These are phyloP conservation scores for Kernera saxatilis DNA, from an alignment of 345 rosid species.

Conservation along the genomic window DNA sequence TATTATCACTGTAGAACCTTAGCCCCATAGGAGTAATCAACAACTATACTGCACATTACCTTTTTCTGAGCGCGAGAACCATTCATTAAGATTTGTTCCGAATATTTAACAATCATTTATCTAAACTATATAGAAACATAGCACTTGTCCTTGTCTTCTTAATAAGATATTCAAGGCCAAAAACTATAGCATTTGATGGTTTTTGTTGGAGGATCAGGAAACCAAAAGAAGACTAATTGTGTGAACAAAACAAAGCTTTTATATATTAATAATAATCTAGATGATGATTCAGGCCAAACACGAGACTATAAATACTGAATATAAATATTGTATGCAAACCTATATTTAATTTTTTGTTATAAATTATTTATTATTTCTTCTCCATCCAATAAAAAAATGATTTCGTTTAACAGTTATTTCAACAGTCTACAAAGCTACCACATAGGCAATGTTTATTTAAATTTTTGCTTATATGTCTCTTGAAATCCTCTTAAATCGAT, in stretches of 20 bases:
- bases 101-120: not conserved
- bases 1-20: slow-evolving; percentile 1
- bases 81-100: slow-evolving; percentile 20
- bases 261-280: not conserved
- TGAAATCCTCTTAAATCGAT: too few relatives aligned
- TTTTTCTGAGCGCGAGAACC: slow-evolving; percentile 12
- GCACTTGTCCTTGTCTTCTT: slow-evolving; percentile 28
- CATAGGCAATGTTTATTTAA: too few relatives aligned
- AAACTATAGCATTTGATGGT: slow-evolving; percentile 21
- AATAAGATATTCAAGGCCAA: not conserved
- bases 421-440: too few relatives aligned
- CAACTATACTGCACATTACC: slow-evolving; percentile 13
- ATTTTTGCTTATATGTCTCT: too few relatives aligned
- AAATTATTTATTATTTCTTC: too few relatives aligned
- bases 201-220: slow-evolving; percentile 30
- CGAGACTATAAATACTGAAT: too few relatives aligned
- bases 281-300: too few relatives aligned
- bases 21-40: slow-evolving; percentile 19
- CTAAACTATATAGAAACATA: not conserved
- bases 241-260: slow-evolving; percentile 9
- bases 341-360: too few relatives aligned
- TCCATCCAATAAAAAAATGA: too few relatives aligned
- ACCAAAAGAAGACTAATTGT: slow-evolving; percentile 16
- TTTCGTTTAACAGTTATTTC: too few relatives aligned
- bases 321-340: too few relatives aligned